A percentile compares a stretch with the other conserved stretches of the same genome.
phyloP scores from a whole-genome alignment of 2,329 filamentous ascomycete species.

The Pestalotiopsis sp. region DNA sequence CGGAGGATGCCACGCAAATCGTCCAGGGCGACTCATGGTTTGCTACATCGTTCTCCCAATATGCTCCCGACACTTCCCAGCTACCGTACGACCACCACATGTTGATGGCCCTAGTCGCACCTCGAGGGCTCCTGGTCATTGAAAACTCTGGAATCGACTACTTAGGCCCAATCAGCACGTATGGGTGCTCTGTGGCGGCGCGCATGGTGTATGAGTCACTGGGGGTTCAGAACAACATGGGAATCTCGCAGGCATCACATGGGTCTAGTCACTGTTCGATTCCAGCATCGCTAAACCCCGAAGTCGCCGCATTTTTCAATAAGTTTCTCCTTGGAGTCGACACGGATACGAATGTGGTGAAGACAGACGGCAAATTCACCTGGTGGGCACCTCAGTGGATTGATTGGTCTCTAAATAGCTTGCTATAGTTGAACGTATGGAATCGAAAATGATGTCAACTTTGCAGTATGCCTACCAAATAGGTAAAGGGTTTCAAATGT shows the following conservation, averaged over 20 bases:
- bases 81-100: conserved; percentile 54
- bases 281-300: conserved; percentile 17
- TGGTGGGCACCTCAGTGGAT: conserved; percentile 19
- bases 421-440: not conserved
- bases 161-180: conserved; percentile 48
- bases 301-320: conserved; percentile 21
- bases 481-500: too few relatives aligned
- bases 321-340: conserved; percentile 18
- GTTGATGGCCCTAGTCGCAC: conserved; percentile 50
- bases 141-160: conserved; percentile 51
- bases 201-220: conserved; percentile 30
- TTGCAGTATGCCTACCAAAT: too few relatives aligned
- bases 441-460: too few relatives aligned
- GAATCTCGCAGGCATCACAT: conserved; percentile 15
- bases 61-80: conserved; percentile 47
- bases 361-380: conserved; percentile 19
- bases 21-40: conserved; percentile 58
- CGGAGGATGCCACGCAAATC: conserved; percentile 53
- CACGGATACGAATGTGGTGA: conserved; percentile 16
- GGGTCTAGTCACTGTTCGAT: conserved; percentile 17
- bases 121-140: conserved; percentile 48
- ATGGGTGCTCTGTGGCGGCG: conserved; percentile 38
- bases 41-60: conserved; percentile 50
- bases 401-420: conserved; percentile 10
- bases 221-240: conserved; percentile 23